These are phyloP conservation scores for Trypanosoma melophagium DNA, from an alignment of 208 protist genomes.

Conservation along the genomic window DNA sequence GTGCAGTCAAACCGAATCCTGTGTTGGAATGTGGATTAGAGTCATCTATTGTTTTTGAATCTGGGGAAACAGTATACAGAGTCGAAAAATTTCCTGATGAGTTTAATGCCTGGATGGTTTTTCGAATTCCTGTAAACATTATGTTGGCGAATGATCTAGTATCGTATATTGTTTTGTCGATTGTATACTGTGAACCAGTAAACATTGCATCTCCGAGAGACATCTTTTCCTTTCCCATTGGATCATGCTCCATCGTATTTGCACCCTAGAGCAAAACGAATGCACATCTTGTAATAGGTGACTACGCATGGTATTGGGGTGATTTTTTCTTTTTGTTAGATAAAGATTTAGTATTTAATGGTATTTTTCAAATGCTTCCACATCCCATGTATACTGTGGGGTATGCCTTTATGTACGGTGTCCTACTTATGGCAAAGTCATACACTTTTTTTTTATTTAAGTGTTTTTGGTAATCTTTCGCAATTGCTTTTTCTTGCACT, in stretches of 20 bases:
- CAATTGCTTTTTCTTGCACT: slow-evolving; percentile 92
- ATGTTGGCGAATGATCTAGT: slow-evolving; percentile 91
- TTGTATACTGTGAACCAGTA: slow-evolving; percentile 64
- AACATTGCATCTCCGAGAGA: slow-evolving; percentile 36
- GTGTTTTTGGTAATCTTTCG: slow-evolving; percentile 89
- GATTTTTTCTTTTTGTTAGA: slow-evolving; percentile 96
- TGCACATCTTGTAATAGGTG: slow-evolving; percentile 94
- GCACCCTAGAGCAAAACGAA: slow-evolving; percentile 94
- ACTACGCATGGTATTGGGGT: slow-evolving; percentile 97
- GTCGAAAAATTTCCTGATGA: slow-evolving; percentile 65
- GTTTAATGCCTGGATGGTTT: slow-evolving; percentile 95
- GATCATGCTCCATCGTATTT: slow-evolving; percentile 71
- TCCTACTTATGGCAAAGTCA: slow-evolving; percentile 87
- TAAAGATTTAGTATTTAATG: slow-evolving; percentile 91
- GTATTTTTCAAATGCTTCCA: slow-evolving; percentile 94
- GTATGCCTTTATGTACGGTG: slow-evolving; percentile 94
- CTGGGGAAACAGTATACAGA: slow-evolving; percentile 45
- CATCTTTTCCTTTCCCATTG: slow-evolving; percentile 72
- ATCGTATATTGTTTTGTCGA: slow-evolving; percentile 73
- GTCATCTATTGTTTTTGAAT: slow-evolving; percentile 47
- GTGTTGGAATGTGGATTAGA: slow-evolving; percentile 41
- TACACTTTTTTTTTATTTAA: slow-evolving; percentile 92
- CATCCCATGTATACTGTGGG: slow-evolving; percentile 96
- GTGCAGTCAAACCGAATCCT: slow-evolving; percentile 21
- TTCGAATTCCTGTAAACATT: slow-evolving; percentile 91